Evolutionary conservation across 345 rosid species (phyloP).

Genomic region (Euphorbia tirucalli): DNA sequence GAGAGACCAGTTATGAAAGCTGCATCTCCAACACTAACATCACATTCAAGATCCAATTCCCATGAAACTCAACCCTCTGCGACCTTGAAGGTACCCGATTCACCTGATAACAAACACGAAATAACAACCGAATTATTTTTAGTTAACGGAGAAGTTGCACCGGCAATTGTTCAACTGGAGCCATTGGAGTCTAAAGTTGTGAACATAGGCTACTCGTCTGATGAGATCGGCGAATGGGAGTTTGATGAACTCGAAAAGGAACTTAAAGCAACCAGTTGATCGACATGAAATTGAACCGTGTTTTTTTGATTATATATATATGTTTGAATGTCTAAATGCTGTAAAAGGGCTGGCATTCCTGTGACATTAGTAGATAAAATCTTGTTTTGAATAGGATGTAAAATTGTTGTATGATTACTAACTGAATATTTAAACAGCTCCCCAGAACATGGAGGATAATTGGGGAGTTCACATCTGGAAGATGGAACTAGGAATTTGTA

Average conservation of each 20-base stretch:
- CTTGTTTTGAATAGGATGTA: background rate
- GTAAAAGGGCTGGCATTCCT: background rate
- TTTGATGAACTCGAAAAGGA: constrained; percentile 60
- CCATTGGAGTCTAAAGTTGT: constrained; percentile 46
- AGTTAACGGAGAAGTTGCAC: constrained; percentile 12
- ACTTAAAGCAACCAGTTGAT: constrained; percentile 29
- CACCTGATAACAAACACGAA: constrained; percentile 18
- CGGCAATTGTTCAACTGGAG: constrained; percentile 28
- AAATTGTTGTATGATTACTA: background rate
- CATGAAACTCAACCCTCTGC: constrained; percentile 21
- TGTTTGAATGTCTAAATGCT: background rate
- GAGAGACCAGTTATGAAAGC: constrained; percentile 62
- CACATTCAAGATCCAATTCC: constrained; percentile 26
- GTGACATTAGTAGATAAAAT: constrained; percentile 1
- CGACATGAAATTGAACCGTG: constrained; percentile 10
- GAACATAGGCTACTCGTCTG: constrained; percentile 35
- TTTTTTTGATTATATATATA: background rate
- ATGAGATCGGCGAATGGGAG: constrained; percentile 77
- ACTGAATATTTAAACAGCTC: background rate
- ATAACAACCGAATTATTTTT: constrained; percentile 19
- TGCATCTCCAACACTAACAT: constrained; percentile 43
- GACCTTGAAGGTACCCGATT: constrained; percentile 15
- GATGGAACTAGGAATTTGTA: no score
- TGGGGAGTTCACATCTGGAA: background rate
- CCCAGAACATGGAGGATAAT: background rate